Evolutionary conservation across 768 basidiomycete species (phyloP).

Genomic region (Heimioporus sp.): DNA sequence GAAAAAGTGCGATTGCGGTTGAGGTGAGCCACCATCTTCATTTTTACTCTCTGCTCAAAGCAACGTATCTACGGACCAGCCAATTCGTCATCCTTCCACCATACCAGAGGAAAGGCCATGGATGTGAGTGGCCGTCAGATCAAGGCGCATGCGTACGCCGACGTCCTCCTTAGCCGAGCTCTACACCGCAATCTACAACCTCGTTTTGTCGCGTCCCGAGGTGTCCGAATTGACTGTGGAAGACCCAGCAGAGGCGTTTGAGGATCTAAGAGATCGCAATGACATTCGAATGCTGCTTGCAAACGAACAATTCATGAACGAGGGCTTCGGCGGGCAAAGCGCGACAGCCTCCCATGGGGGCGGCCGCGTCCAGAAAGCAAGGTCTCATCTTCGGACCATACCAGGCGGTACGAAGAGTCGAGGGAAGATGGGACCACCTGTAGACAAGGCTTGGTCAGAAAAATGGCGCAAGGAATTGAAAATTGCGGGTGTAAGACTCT

Average conservation of each 20-base stretch:
- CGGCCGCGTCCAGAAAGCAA: conserved; percentile 40
- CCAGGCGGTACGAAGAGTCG: conserved; percentile 24
- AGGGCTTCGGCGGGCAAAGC: conserved; percentile 54
- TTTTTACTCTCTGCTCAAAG: background rate
- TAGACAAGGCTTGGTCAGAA: conserved; percentile 74
- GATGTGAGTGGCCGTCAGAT: conserved; percentile 54
- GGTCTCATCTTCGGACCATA: conserved; percentile 34
- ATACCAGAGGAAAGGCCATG: conserved; percentile 87
- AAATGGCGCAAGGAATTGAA: conserved; percentile 81
- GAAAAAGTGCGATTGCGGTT: conserved; percentile 85
- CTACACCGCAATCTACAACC: conserved; percentile 82
- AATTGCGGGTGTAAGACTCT: conserved; percentile 71
- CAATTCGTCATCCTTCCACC: conserved; percentile 94
- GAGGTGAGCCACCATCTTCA: conserved; percentile 48
- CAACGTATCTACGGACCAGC: conserved; percentile 37
- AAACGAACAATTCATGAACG: conserved; percentile 62
- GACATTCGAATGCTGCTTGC: conserved; percentile 79
- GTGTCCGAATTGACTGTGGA: conserved; percentile 96
- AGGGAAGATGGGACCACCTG: conserved; percentile 76
- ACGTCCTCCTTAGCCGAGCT: conserved; percentile 60
- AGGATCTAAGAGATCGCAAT: conserved; percentile 91
- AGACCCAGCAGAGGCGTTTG: conserved; percentile 97
- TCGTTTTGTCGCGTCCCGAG: conserved; percentile 59
- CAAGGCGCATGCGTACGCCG: background rate
- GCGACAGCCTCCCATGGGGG: conserved; percentile 44